phyloP scores from a whole-genome alignment of 257 asterid genomes.

The Jacaranda copaia region DNA sequence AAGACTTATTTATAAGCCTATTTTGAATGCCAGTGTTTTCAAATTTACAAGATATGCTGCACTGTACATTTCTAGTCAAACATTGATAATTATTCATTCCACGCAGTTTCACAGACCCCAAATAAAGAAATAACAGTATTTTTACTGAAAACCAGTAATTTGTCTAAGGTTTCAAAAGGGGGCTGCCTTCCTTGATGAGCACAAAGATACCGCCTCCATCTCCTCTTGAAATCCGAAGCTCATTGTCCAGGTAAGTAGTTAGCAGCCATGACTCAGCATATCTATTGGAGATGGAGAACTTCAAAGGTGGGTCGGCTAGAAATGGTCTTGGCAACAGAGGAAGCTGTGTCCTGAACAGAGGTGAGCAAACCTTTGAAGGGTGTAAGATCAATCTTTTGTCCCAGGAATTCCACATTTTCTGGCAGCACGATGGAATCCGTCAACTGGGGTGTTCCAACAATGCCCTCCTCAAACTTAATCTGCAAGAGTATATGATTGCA shows the following conservation, averaged over 20 bases:
- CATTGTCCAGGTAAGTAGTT: slow-evolving; percentile 85
- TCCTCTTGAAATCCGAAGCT: slow-evolving; percentile 88
- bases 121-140: background rate
- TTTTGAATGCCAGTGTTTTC: background rate
- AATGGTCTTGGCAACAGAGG: slow-evolving; percentile 79
- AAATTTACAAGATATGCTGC: background rate
- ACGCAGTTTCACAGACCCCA: slow-evolving; percentile 27
- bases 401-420: slow-evolving; percentile 75
- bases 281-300: slow-evolving; percentile 63
- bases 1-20: background rate
- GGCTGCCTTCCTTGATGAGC: slow-evolving; percentile 77
- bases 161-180: slow-evolving; percentile 58
- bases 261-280: slow-evolving; percentile 88
- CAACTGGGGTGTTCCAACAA: slow-evolving; percentile 91
- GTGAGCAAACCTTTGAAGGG: slow-evolving; percentile 79
- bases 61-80: slow-evolving; percentile 6
- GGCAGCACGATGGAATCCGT: slow-evolving; percentile 86
- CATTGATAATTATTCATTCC: background rate
- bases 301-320: slow-evolving; percentile 86
- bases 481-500: slow-evolving; percentile 33
- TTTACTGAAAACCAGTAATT: background rate
- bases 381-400: slow-evolving; percentile 82
- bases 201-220: slow-evolving; percentile 89
- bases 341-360: slow-evolving; percentile 86
- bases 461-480: slow-evolving; percentile 86